Evolutionary conservation across 2,329 filamentous ascomycete species (phyloP), one percentile per base, ranked within the genome.

Genomic region (Cryphonectria naterciae): DNA sequence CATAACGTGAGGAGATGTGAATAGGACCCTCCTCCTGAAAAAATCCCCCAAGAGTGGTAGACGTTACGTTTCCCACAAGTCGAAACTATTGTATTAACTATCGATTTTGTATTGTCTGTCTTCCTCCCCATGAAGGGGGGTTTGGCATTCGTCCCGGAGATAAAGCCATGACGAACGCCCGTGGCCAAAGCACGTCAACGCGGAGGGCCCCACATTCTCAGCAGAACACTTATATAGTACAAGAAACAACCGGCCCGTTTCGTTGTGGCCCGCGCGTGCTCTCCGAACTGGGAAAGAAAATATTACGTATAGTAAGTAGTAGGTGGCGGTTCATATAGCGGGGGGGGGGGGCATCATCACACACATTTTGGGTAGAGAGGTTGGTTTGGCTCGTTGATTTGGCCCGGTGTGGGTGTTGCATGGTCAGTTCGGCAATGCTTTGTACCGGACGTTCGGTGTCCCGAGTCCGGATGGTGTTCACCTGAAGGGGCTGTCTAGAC

Each of bases 121-220:
- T n/a, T 49, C 19, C 46, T 8, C 46, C 19, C 3, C 46, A 1
- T 49, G 19, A 22, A 4, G 10, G n/a, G 35, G 35, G 28, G 10
- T 39, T 17, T 64, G 22, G 13, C 13, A 8, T 62, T 13, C n/a
- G 39, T 28, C 19, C 43, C 64, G 49, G 64, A 62, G 58, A 41
- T 39, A 22, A 52, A 28, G 46, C 46, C 56, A 68, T 68, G 67
- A 68, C 67, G 67, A 68, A 54, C 67, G 46, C 58, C 58, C 19
- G 41, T 10, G 67, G 25, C 67, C 15, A 62, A 68, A 68, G 67
- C 67, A 68, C 67, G 67, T 68, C 67, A 68, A 68, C 67, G 41
- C 25, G 19, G n/a, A 25, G 37, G 7, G 46, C 46, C 46, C 46
- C 46, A 49, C 46, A 49, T 19, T 19, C 8, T 49, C 46, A 10